Conservation (phyloP, 129 eudicot species). For the Flaveria ramosissima region DNA sequence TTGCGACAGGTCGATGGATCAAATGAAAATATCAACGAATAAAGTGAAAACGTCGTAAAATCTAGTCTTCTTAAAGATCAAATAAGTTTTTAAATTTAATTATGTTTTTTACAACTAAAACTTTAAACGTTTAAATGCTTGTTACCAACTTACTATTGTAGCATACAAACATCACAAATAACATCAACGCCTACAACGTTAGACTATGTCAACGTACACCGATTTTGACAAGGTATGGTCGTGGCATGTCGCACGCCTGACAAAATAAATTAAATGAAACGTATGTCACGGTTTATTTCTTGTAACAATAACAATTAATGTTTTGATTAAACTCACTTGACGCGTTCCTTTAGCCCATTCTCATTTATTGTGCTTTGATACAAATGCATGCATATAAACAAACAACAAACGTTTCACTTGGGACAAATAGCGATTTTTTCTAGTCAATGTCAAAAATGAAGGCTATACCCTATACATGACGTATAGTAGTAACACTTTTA, state of each 20-base stretch:
- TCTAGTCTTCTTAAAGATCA: no score
- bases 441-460: slow-evolving; percentile 20
- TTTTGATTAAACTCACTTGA: slow-evolving; percentile 7
- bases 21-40: no score
- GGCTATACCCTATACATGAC: slow-evolving; percentile 6
- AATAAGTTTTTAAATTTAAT: no score
- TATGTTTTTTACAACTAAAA: background rate
- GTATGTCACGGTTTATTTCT: background rate
- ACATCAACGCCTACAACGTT: background rate
- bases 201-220: slow-evolving; percentile 14
- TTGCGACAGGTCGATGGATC: no score
- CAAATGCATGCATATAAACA: background rate
- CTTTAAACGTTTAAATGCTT: background rate
- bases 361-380: slow-evolving; percentile 14
- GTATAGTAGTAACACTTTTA: background rate
- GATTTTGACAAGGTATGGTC: slow-evolving; percentile 14
- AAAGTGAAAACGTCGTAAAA: no score
- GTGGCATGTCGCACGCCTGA: background rate
- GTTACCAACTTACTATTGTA: background rate
- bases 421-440: background rate
- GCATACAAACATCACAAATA: background rate
- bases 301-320: background rate
- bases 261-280: background rate
- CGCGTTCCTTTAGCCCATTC: slow-evolving; percentile 11
- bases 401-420: slow-evolving; percentile 10